phyloP scores from a whole-genome alignment of 1,139 yeast species.

The Debaryomyces coudertii region DNA sequence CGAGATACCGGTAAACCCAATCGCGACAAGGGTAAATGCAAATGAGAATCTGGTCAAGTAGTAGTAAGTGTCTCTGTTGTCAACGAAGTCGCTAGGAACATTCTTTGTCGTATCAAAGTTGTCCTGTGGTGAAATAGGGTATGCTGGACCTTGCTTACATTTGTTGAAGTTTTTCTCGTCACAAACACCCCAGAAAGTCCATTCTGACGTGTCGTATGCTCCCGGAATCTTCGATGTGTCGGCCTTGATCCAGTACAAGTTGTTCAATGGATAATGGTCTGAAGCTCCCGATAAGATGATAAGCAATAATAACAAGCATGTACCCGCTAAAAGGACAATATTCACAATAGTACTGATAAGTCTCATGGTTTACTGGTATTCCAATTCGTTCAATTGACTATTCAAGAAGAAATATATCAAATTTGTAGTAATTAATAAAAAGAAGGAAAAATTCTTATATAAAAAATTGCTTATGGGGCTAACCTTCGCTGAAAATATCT shows the following conservation, averaged over 20 bases:
- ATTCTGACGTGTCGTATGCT: slow-evolving; percentile 61
- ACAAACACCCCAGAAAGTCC: slow-evolving; percentile 88
- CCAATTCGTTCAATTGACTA: slow-evolving; percentile 6
- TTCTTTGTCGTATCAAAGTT: slow-evolving; percentile 57
- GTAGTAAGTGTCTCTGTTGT: slow-evolving; percentile 61
- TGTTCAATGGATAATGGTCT: slow-evolving; percentile 60
- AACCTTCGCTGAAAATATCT: slow-evolving; percentile 9
- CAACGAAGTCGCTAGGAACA: slow-evolving; percentile 59
- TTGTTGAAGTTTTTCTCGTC: slow-evolving; percentile 47
- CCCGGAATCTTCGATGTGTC: slow-evolving; percentile 59
- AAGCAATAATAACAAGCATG: slow-evolving; percentile 61
- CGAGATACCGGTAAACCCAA: slow-evolving; percentile 54
- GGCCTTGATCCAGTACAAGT: slow-evolving; percentile 72
- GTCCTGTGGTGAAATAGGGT: slow-evolving; percentile 72
- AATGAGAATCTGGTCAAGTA: slow-evolving; percentile 73
- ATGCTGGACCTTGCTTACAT: slow-evolving; percentile 54
- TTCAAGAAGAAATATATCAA: slow-evolving; percentile 1
- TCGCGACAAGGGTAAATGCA: slow-evolving; percentile 63
- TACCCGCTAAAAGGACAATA: slow-evolving; percentile 50
- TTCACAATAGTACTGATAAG: slow-evolving; percentile 38
- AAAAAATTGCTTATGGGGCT: slow-evolving; percentile 9
- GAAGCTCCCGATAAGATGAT: slow-evolving; percentile 70
- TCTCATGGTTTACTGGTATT: slow-evolving; percentile 31
- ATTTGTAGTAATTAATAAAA: not conserved
- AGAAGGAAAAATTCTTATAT: slow-evolving; percentile 8